Conservation (phyloP, 2,329 filamentous ascomycete species). For the Cladosporium oxysporum region DNA sequence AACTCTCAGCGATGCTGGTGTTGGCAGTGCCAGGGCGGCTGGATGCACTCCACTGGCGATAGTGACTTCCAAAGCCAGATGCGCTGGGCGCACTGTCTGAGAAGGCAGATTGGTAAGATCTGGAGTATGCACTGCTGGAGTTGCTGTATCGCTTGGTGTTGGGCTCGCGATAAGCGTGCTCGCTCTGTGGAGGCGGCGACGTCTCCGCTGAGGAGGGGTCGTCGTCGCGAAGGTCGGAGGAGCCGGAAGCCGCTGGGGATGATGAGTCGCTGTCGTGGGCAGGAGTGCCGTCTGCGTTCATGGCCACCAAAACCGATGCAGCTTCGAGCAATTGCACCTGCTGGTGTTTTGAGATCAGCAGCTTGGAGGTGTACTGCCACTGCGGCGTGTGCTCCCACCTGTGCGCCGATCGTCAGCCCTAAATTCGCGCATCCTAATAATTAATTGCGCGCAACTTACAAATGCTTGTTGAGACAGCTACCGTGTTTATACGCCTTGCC, state of each 20-base stretch:
- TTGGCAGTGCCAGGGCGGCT: conserved; percentile 74
- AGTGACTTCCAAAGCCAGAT: conserved; percentile 53
- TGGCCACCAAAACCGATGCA: conserved; percentile 90
- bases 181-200: conserved; percentile 80
- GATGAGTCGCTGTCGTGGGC: conserved; percentile 81
- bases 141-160: conserved; percentile 49
- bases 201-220: conserved; percentile 85
- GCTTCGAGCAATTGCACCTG: conserved; percentile 97
- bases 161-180: conserved; percentile 53
- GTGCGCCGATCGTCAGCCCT: conserved; percentile 34
- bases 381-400: conserved; percentile 99
- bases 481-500: conserved; percentile 99
- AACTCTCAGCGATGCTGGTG: conserved; percentile 60
- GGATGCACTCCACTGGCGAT: conserved; percentile 68
- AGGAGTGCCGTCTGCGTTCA: conserved; percentile 70
- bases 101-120: conserved; percentile 77
- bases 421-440: background rate
- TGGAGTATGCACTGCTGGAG: conserved; percentile 59
- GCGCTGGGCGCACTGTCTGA: conserved; percentile 59
- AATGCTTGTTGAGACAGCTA: conserved; percentile 99
- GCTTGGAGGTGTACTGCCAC: conserved; percentile 95
- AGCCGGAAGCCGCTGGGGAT: conserved; percentile 78
- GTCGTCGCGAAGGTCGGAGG: conserved; percentile 72
- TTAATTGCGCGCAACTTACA: conserved; percentile 67
- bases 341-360: conserved; percentile 98